Evolutionary conservation across 192 early-diverging fungal genomes (phyloP).

Genomic region (Rhizoclosmatium sp.): DNA sequence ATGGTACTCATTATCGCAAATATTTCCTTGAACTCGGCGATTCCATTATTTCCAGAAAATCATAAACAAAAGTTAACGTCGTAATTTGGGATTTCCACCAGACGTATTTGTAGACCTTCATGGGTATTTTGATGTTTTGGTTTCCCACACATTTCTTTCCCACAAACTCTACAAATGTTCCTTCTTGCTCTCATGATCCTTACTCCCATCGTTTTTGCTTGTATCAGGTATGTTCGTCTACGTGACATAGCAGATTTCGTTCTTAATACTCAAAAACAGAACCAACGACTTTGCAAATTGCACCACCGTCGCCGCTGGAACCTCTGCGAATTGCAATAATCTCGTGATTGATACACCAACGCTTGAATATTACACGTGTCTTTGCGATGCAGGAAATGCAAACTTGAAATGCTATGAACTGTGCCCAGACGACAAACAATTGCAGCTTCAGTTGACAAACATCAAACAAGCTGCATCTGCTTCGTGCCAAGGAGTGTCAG

Average conservation of each 20-base stretch:
- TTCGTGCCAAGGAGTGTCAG: slow-evolving; percentile 2
- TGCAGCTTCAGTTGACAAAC: slow-evolving; percentile 19
- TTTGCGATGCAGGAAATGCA: slow-evolving; percentile 7
- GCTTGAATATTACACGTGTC: slow-evolving; percentile 29
- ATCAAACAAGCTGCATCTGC: slow-evolving; percentile 7
- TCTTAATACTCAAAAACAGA: not conserved
- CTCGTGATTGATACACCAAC: slow-evolving; percentile 18
- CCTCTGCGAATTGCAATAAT: slow-evolving; percentile 26
- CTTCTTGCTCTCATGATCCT: not conserved
- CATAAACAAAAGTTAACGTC: too few species aligned
- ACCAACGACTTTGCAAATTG: slow-evolving; percentile 19
- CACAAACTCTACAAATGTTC: not conserved
- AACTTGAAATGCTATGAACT: slow-evolving; percentile 22
- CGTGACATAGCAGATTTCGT: too few species aligned
- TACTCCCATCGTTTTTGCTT: not conserved
- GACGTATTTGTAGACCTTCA: too few species aligned
- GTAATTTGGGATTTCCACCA: too few species aligned
- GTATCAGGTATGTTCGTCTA: not conserved
- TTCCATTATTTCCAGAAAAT: too few species aligned
- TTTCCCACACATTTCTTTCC: not conserved
- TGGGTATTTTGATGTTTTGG: not conserved
- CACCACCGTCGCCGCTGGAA: slow-evolving; percentile 19
- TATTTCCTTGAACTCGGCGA: too few species aligned
- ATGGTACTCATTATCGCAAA: too few species aligned
- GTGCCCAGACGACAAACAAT: slow-evolving; percentile 28